These are phyloP conservation scores for Rhodomyrtus tomentosa DNA, from an alignment of 345 rosid genomes.

Conservation along the genomic window DNA sequence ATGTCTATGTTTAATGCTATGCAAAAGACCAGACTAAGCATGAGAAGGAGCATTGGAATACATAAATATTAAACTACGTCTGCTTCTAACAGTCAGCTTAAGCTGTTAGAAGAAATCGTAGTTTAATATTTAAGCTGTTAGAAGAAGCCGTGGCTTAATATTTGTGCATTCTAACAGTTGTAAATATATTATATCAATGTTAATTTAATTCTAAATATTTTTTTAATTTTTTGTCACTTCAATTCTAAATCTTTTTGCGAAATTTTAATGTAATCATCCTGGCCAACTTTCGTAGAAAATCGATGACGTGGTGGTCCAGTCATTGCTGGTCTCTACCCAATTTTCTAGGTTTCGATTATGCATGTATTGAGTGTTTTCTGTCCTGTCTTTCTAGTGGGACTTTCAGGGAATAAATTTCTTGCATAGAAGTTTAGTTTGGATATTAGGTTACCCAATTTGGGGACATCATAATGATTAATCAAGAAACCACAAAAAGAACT, in stretches of 20 bases:
- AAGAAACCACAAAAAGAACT: neutral
- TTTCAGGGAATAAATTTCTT: neutral
- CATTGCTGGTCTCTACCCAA: neutral
- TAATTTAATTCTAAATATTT: neutral
- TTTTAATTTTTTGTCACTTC: neutral
- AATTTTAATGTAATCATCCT: neutral
- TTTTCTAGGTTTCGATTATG: neutral
- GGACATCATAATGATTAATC: neutral
- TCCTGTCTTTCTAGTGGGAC: neutral
- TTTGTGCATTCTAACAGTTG: too few species aligned
- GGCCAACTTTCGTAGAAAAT: rapidly evolving
- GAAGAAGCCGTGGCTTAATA: too few species aligned
- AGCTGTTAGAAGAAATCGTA: too few species aligned
- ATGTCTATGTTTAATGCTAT: too few species aligned
- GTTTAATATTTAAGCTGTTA: too few species aligned
- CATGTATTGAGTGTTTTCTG: neutral
- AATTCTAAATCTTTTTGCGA: neutral
- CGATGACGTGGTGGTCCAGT: rapidly evolving
- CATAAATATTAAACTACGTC: too few species aligned
- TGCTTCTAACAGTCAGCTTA: too few species aligned
- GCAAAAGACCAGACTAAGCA: too few species aligned
- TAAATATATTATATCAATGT: neutral
- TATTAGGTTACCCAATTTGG: neutral
- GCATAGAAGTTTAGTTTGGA: neutral
- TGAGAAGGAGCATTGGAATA: too few species aligned